Evolutionary conservation across 768 basidiomycete genomes (phyloP), one percentile per base, ranked within the genome.

Genomic region (Suillus spraguei): DNA sequence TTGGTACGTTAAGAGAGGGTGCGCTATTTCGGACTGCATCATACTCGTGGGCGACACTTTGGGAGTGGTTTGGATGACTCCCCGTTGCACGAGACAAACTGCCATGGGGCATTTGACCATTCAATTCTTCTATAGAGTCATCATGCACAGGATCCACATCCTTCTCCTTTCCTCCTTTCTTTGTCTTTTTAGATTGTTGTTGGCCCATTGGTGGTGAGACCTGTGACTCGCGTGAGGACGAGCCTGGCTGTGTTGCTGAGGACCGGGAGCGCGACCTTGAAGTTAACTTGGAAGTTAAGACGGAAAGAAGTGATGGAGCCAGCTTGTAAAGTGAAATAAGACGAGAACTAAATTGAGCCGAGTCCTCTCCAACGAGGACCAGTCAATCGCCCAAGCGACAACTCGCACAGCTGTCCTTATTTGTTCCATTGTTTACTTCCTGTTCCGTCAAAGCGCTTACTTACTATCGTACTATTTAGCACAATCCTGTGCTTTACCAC

Each of bases 301-400:
- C 89, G 72, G 91, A 89, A 73, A 93, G 81, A 55, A 93, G 83
- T 72, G 90, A 88, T 54, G 90, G 90, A 79, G 91, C 91, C 91
- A 93, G 90, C 75, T 83, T 91, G 81, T 63, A 70, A 60, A 64
- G 60, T 20, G 42, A n/a, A 65, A 32, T 24, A 49, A 41, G 61
- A 28, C 58, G 38, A 44, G 39, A 38, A 41, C 16, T 61, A 56
- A 38, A 32, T 60, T 61, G 49, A 54, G 39, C 35, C 42, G 41
- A 41, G 35, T 68, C 67, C 73, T 73, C 61, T 68, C 68, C 68
- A 70, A 73, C 66, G 54, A 62, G 67, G 66, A 67, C 66, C 66
- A 67, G 71, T 74, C 65, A 71, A 66, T 67, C 58, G 47, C 39
- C n/a, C 46, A 32, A 28, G 56, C 56, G 63, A 16, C 63, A 71